A percentile compares a stretch with the other conserved stretches of the same genome.
Conservation (phyloP, 1,139 yeast species). For the Blastobotrys buckinghamii region DNA sequence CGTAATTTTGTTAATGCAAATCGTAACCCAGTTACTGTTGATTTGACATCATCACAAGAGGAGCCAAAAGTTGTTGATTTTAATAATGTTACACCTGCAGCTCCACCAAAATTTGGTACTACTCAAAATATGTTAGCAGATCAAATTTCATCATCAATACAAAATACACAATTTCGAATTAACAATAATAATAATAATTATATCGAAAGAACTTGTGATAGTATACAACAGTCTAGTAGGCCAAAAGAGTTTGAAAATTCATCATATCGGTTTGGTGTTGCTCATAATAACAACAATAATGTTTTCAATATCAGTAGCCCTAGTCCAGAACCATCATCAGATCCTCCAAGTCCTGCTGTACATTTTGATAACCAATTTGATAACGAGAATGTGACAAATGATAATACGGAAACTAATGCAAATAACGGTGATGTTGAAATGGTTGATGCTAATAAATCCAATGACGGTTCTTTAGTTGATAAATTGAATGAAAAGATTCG, state of each 20-base stretch:
- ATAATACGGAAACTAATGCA: too few relatives aligned
- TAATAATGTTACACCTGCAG: constrained; percentile 1
- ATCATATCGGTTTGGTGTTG: too few relatives aligned
- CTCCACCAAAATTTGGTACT: background rate
- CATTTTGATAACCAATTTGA: background rate
- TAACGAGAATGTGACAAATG: background rate
- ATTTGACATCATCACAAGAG: background rate
- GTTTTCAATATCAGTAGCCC: background rate
- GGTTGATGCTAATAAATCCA: too few relatives aligned
- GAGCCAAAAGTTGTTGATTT: background rate
- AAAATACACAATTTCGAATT: background rate
- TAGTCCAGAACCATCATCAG: background rate
- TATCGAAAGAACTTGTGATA: background rate
- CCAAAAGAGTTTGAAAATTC: background rate
- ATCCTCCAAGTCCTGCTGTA: background rate
- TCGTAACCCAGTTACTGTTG: background rate
- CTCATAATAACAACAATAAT: background rate
- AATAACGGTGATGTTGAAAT: too few relatives aligned
- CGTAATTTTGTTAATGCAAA: too few relatives aligned
- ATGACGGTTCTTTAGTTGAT: background rate
- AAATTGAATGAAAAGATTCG: background rate
- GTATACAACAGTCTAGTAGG: background rate
- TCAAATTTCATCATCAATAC: constrained; percentile 8
- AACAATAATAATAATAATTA: background rate
- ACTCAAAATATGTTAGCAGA: constrained; percentile 4